Evolutionary conservation across 2,329 filamentous ascomycete species (phyloP), one percentile per base, ranked within the genome.

Genomic region (Rasamsonia emersonii): DNA sequence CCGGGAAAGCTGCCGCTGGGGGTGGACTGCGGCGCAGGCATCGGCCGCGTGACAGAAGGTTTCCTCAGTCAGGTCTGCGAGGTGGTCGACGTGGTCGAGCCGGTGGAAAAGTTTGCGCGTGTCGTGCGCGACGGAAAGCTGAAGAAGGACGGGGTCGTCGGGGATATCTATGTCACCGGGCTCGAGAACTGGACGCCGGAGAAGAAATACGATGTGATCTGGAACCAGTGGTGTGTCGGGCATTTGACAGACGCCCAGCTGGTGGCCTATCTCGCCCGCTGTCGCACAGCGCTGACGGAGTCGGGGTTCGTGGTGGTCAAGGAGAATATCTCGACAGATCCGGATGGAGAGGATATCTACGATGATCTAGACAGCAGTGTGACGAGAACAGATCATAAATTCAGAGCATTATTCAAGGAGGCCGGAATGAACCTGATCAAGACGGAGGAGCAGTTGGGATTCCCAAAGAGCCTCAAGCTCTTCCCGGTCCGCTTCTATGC

Each of bases 181-280:
- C 62, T 93, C 1, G 80, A 93, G 56, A 68, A 72, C 17, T 93
- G 84, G 84, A 65, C 70, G 1, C 60, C 56, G 4, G 40, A 41
- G 30, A 57, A 58, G 6, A 54, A 60, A 29, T 95, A 95, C 57
- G 81, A 88, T 52, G 56, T 94, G 27, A 77, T 95, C 39, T 94
- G 85, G 84, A 80, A 75, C 32, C 88, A 95, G 58, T 94, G 88
- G 86, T 95, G 86, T 56, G 59, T 89, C 5, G 82, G 84, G 15
- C 81, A 95, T 55, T 63, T 94, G 33, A 86, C 74, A 0, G 86
- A 94, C 51, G 59, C 58, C 5, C 77, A 93, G 53, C 53, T 95
- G 3, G 65, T 82, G 1, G 62, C 62, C 2, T 93, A 79, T 48
- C 58, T 95, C 10, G 45, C 61, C 35, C 67, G 74, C 16, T 83